Conservation (phyloP, 148 eudicot species). For the Arctostaphylos glauca region DNA sequence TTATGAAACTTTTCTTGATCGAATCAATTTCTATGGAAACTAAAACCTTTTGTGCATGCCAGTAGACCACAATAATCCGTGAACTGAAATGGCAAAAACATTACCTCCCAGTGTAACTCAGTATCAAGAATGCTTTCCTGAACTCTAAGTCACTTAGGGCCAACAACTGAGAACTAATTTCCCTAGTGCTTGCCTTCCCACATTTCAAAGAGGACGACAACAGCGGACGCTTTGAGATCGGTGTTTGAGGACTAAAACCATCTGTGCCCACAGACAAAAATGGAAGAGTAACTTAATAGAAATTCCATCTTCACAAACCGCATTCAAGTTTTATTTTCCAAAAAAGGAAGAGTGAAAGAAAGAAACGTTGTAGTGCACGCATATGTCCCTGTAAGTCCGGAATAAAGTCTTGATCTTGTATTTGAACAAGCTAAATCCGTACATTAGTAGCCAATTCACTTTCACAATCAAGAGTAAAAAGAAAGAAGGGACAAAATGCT, state of each 20-base stretch:
- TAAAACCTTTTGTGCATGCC: background rate
- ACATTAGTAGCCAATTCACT: background rate
- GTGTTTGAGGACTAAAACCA: constrained; percentile 1
- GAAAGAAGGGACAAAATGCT: background rate
- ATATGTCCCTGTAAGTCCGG: background rate
- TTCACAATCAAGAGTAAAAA: background rate
- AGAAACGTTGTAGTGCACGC: background rate
- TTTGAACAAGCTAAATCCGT: background rate
- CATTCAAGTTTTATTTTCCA: background rate
- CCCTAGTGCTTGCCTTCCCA: background rate
- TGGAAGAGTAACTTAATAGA: background rate
- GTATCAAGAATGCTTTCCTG: constrained; percentile 13
- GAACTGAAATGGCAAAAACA: background rate
- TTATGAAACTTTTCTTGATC: background rate
- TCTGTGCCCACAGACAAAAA: background rate
- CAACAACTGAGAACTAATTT: background rate
- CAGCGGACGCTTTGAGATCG: background rate
- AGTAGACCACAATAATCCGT: background rate
- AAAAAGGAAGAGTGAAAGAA: background rate
- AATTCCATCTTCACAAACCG: background rate
- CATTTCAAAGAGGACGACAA: background rate
- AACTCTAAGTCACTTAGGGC: constrained; percentile 11
- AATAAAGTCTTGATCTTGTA: no score
- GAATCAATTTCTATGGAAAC: background rate
- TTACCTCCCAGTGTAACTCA: constrained; percentile 8